Percentiles rank a stretch among this genome's conserved stretches.
These are phyloP conservation scores for Sporisorium sorghi DNA, from an alignment of 1,284 basidiomycete species.

Conservation along the genomic window DNA sequence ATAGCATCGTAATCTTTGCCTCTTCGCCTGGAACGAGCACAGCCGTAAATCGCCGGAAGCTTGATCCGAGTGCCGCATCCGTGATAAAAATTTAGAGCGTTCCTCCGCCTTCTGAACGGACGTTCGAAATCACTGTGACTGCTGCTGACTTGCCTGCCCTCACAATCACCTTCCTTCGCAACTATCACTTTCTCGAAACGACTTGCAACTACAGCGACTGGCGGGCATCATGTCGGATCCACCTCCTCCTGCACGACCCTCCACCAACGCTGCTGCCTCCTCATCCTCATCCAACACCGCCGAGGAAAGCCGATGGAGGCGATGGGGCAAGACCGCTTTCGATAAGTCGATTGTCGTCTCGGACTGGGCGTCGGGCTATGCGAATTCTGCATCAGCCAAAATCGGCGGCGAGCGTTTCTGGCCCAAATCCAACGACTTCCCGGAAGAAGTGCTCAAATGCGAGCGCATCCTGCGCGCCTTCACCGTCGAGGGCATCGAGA, in stretches of 20 bases:
- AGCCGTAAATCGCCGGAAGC: too few relatives aligned
- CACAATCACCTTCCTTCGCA: too few relatives aligned
- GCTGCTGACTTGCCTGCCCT: too few relatives aligned
- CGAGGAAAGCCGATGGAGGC: conserved; percentile 43
- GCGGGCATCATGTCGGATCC: conserved; percentile 13
- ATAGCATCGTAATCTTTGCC: too few relatives aligned
- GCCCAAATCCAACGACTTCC: conserved; percentile 73
- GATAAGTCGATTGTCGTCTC: conserved; percentile 61
- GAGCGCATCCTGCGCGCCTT: conserved; percentile 71
- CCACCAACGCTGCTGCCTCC: neutral
- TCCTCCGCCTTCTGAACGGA: too few relatives aligned
- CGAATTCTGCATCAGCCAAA: conserved; percentile 61
- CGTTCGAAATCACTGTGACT: too few relatives aligned
- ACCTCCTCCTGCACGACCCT: conserved; percentile 7
- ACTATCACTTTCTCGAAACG: neutral
- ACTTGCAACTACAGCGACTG: neutral
- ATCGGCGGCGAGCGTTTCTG: conserved; percentile 73
- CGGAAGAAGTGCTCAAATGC: conserved; percentile 72
- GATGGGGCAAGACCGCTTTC: conserved; percentile 50
- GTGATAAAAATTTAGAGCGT: too few relatives aligned
- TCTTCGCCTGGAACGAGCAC: too few relatives aligned
- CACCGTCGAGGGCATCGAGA: conserved; percentile 61
- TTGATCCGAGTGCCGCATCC: too few relatives aligned
- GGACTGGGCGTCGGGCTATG: conserved; percentile 66
- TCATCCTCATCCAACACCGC: conserved; percentile 7